Evolutionary conservation across 164 flowering plant species (phyloP).

Genomic region (Magnolia kwangsiensis): DNA sequence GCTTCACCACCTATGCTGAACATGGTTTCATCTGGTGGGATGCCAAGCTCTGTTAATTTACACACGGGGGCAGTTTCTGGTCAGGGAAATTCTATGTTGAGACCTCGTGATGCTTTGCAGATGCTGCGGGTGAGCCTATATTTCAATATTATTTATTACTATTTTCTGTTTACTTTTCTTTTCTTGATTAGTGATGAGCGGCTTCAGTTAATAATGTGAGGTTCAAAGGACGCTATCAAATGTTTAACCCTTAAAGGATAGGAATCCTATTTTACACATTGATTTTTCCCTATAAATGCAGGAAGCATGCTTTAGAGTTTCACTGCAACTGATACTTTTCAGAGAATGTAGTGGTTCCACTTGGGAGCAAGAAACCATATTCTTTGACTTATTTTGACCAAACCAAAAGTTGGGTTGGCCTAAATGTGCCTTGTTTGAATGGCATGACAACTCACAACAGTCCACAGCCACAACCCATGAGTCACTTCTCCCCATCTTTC

Average conservation of each 20-base stretch:
- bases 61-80: slow-evolving; percentile 60
- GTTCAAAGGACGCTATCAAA: not conserved
- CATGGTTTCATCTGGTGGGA: slow-evolving; percentile 53
- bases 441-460: not conserved
- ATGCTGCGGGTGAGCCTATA: slow-evolving; percentile 59
- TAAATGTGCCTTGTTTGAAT: not conserved
- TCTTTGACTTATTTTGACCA: not conserved
- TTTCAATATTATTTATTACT: not conserved
- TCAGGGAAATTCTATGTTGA: slow-evolving; percentile 65
- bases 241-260: too few relatives aligned
- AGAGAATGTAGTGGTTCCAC: not conserved
- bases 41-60: slow-evolving; percentile 59
- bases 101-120: slow-evolving; percentile 76
- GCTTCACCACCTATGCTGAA: slow-evolving; percentile 55
- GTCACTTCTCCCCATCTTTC: not conserved
- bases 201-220: not conserved
- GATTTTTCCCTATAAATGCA: not conserved
- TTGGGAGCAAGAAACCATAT: not conserved
- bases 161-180: not conserved
- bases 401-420: not conserved
- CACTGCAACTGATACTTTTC: not conserved
- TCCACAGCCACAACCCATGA: not conserved
- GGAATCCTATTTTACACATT: too few relatives aligned
- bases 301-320: not conserved
- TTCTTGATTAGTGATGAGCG: not conserved